Conservation (phyloP, 148 eudicot species). For the Agrostemma githago region DNA sequence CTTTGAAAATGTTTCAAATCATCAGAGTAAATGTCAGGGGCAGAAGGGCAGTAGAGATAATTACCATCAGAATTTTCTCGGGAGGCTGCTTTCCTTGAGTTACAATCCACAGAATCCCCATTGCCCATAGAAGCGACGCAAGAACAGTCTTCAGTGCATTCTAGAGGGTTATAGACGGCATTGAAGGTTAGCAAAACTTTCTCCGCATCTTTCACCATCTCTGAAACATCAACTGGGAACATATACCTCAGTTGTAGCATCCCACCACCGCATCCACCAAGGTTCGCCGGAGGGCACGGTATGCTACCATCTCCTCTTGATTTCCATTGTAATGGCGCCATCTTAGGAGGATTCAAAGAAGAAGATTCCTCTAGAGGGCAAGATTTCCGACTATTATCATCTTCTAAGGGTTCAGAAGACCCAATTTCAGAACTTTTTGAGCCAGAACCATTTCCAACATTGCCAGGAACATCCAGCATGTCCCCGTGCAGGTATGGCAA, state of each 20-base stretch:
- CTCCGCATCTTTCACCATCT: conserved; percentile 32
- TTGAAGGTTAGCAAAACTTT: conserved; percentile 21
- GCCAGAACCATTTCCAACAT: background rate
- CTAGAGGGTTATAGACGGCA: conserved; percentile 18
- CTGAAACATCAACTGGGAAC: conserved; percentile 31
- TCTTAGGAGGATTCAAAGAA: background rate
- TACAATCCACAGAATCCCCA: conserved; percentile 10
- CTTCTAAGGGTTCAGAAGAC: background rate
- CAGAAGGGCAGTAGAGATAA: conserved; percentile 39
- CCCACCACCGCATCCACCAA: conserved; percentile 52
- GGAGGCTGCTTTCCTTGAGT: conserved; percentile 40
- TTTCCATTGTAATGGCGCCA: conserved; percentile 37
- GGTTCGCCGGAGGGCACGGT: conserved; percentile 48
- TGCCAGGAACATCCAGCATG: background rate
- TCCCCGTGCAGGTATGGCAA: conserved; percentile 37
- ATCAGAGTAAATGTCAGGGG: conserved; percentile 27
- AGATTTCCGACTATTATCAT: background rate
- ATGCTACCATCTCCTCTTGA: conserved; percentile 43
- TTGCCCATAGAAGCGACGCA: conserved; percentile 22
- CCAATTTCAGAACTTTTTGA: background rate
- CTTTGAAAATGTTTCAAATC: conserved; percentile 46
- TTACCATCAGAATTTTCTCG: conserved; percentile 41
- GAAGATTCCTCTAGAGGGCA: background rate
- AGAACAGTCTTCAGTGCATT: conserved; percentile 21
- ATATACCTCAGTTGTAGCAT: conserved; percentile 34